Conservation (phyloP, 176 grass and related monocot genomes). For the Cenchrus americanus region DNA sequence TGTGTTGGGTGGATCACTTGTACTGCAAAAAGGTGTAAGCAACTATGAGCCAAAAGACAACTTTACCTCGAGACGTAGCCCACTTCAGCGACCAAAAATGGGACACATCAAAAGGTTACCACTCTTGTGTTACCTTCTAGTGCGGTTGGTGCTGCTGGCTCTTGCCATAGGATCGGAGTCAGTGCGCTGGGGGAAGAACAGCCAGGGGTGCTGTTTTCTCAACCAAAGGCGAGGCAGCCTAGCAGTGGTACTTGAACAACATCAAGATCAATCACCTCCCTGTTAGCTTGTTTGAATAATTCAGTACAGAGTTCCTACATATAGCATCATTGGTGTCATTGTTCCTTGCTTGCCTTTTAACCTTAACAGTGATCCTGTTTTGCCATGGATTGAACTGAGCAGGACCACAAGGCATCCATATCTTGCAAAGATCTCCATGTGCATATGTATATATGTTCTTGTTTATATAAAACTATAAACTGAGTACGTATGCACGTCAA, state of each 20-base stretch:
- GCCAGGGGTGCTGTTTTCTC: slow-evolving; percentile 37
- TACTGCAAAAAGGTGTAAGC: slow-evolving; percentile 1
- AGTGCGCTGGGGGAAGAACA: slow-evolving; percentile 68
- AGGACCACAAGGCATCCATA: not conserved
- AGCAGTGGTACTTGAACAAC: not conserved
- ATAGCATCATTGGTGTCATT: not conserved
- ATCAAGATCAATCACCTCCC: not conserved
- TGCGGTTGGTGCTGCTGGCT: slow-evolving; percentile 48
- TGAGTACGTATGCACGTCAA: too few relatives aligned
- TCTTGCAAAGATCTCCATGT: too few relatives aligned
- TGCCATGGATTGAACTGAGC: not conserved
- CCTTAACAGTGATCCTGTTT: not conserved
- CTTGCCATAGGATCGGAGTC: slow-evolving; percentile 35
- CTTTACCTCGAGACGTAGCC: slow-evolving; percentile 5
- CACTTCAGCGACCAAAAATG: not conserved
- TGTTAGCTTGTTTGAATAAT: too few relatives aligned
- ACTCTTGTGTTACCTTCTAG: slow-evolving; percentile 44
- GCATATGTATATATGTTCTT: too few relatives aligned
- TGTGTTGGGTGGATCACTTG: too few relatives aligned
- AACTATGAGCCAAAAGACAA: slow-evolving; percentile 8
- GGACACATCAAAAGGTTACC: slow-evolving; percentile 25
- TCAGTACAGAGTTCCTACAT: too few relatives aligned
- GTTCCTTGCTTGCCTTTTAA: not conserved
- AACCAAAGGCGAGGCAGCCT: not conserved
- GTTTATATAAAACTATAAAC: too few relatives aligned